Evolutionary conservation across 345 rosid genomes (phyloP).

Genomic region (Nasturtium officinale): DNA sequence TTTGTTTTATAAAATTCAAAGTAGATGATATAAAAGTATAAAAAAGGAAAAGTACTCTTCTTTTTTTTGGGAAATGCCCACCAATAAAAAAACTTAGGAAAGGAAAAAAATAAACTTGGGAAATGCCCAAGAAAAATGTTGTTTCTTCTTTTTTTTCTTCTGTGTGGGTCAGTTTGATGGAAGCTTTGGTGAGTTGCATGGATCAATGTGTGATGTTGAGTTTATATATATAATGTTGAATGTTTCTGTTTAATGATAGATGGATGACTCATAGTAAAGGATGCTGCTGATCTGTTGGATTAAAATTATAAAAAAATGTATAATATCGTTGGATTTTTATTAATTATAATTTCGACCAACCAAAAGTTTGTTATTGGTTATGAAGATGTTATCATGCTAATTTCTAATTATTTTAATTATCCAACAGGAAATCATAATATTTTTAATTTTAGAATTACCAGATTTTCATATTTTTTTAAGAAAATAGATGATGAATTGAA

Average conservation of each 20-base stretch:
- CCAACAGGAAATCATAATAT: not conserved
- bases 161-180: slow-evolving; percentile 25
- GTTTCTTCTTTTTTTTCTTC: slow-evolving; percentile 31
- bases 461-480: not conserved
- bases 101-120: slow-evolving; percentile 46
- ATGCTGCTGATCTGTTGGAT: slow-evolving; percentile 42
- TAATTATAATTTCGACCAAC: slow-evolving; percentile 29
- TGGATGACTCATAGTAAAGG: slow-evolving; percentile 32
- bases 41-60: not conserved
- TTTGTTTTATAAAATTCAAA: not conserved
- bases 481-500: not conserved
- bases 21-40: not conserved
- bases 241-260: slow-evolving; percentile 13
- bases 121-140: slow-evolving; percentile 41
- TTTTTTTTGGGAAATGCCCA: slow-evolving; percentile 19
- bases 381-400: slow-evolving; percentile 10
- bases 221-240: slow-evolving; percentile 32
- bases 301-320: not conserved
- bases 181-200: slow-evolving; percentile 31
- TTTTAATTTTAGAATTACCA: not conserved
- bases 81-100: slow-evolving; percentile 4
- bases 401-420: not conserved
- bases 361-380: slow-evolving; percentile 31
- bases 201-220: slow-evolving; percentile 25
- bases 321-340: slow-evolving; percentile 10